Conservation (phyloP, 208 protist genomes). For the Wallacemonas sp. region DNA sequence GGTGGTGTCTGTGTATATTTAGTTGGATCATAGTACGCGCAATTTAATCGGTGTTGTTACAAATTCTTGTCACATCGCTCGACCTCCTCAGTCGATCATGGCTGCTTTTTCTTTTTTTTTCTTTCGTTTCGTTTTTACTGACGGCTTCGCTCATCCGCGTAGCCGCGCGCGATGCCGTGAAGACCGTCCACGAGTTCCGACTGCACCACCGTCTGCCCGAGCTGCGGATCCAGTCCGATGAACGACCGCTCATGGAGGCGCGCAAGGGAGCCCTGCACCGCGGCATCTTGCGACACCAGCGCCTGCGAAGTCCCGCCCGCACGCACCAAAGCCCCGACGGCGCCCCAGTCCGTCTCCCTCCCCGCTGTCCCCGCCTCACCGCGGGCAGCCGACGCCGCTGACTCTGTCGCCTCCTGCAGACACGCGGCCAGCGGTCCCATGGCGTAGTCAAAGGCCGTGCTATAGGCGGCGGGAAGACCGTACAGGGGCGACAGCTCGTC, state of each 20-base stretch:
- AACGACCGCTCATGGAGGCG: conserved; percentile 74
- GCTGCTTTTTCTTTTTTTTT: background rate
- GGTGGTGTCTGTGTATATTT: too few relatives aligned
- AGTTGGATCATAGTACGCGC: too few relatives aligned
- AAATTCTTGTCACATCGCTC: too few relatives aligned
- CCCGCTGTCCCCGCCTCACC: conserved; percentile 5
- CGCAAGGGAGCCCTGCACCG: conserved; percentile 43
- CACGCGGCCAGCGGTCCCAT: conserved; percentile 26
- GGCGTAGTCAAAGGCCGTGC: conserved; percentile 57
- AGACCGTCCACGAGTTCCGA: conserved; percentile 58
- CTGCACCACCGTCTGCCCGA: conserved; percentile 82
- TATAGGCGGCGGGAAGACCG: conserved; percentile 61
- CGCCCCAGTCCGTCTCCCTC: conserved; percentile 10
- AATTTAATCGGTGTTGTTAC: too few relatives aligned
- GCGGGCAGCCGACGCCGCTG: background rate
- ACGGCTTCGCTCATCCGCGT: conserved; percentile 47
- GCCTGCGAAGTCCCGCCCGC: conserved; percentile 26
- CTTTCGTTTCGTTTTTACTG: conserved; percentile 11
- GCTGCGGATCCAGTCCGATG: conserved; percentile 72
- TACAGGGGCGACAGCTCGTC: conserved; percentile 32
- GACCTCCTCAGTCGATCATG: too few relatives aligned
- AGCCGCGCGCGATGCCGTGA: conserved; percentile 83
- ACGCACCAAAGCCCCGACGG: conserved; percentile 18
- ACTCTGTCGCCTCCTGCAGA: background rate
- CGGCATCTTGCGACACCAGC: conserved; percentile 10